Base-by-base conservation (phyloP, 2,329 filamentous ascomycete genomes). In the Penicillium fuscoglaucum region DNA sequence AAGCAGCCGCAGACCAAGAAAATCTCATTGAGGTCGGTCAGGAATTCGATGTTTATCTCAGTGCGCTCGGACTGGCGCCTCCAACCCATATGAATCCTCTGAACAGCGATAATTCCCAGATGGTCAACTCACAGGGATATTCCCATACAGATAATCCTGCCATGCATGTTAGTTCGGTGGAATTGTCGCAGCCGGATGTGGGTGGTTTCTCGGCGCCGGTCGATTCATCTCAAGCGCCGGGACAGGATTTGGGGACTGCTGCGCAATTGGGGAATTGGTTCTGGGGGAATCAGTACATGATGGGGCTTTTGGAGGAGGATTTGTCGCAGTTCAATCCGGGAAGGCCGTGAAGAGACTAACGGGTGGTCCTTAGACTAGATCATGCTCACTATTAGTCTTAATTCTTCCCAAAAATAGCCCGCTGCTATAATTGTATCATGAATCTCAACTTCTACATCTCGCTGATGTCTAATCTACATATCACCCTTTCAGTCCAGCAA, bases 11-110 rank as follows among this genome's bases (percentile, higher is more conserved):
- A 39, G 76, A 81, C 60, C 74, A 78, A 37, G 76, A 81, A 44
- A 74, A 74, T 49, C 77, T 83, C 67, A 74, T 74, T 3, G 79
- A 80, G 6, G 82, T 85, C 3, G 83, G 82, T 1, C 79, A 84
- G 57, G 83, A 86, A 64, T 87, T 89, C 60, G 85, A 89, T 62
- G 82, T 84, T 57, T 89, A 88, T 65, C 77, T 89, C 1, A 84
- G 79, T 64, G 85, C 86, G 24, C 78, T 89, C 17, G 87, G 87
- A 0, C 79, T 89, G 58, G 84, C 86, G 61, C 82, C 72, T 28
- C 62, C 55, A 12, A 64, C 51, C 19, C 6, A 35, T 15, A 39
- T 49, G 40, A 46, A 46, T 17, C 29, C 29, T 8, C n/a, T 6
- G 17, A 33, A 43, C 12, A 21, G 9, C 9, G 50, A 46, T 4